These are phyloP conservation scores for Porcisia hertigi DNA, from an alignment of 208 protist species.

Conservation along the genomic window DNA sequence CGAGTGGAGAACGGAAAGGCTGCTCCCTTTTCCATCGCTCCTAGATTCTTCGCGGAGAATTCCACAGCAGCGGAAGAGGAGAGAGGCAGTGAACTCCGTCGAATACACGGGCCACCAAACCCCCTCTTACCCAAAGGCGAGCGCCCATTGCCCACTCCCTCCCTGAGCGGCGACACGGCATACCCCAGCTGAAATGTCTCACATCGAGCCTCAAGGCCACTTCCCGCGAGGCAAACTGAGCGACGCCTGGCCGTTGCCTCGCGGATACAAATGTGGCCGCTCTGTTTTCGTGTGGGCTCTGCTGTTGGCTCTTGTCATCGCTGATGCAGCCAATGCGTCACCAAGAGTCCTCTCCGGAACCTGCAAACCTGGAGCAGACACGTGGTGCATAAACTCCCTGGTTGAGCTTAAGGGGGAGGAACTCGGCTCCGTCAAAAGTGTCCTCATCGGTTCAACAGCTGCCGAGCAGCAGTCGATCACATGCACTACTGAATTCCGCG, in stretches of 20 bases:
- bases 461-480: not conserved
- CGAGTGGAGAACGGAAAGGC: not conserved
- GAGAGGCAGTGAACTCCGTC: no score
- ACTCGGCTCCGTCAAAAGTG: slow-evolving; percentile 2
- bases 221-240: not conserved
- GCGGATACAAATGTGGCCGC: not conserved
- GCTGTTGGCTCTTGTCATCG: not conserved
- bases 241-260: not conserved
- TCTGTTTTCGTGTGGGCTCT: not conserved
- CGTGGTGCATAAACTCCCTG: slow-evolving; percentile 8
- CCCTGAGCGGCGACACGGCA: not conserved
- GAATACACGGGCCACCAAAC: no score
- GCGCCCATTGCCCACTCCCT: not conserved
- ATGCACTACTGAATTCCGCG: not conserved
- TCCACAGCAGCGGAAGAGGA: no score
- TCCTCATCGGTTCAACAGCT: slow-evolving; percentile 16
- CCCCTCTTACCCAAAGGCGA: not conserved
- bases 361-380: not conserved
- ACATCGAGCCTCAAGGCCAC: not conserved
- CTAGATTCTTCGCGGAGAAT: not conserved
- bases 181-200: not conserved
- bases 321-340: slow-evolving; percentile 13
- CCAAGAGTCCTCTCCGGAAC: slow-evolving; percentile 3
- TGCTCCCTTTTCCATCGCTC: not conserved
- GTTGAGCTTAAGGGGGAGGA: slow-evolving; percentile 18